Evolutionary conservation across 345 rosid species (phyloP).

Genomic region (Citrus medica): DNA sequence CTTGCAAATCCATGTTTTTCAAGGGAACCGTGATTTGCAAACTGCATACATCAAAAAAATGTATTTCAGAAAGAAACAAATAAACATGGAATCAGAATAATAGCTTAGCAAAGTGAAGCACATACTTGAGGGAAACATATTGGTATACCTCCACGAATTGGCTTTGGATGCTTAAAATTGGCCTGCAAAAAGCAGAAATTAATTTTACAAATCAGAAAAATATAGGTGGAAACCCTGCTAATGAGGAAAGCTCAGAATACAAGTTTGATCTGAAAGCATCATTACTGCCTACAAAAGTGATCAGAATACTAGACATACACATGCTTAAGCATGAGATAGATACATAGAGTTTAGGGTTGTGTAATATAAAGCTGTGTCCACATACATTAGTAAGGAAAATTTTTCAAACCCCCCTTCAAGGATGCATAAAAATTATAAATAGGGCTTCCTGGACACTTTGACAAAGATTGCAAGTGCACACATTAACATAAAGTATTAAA

Average conservation of each 20-base stretch:
- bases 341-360: neutral
- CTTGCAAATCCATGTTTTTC: conserved; percentile 87
- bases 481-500: too few species aligned
- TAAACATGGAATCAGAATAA: neutral
- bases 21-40: conserved; percentile 61
- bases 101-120: conserved; percentile 5
- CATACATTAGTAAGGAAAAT: neutral
- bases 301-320: neutral
- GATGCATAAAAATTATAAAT: neutral
- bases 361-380: neutral
- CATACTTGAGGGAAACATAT: conserved; percentile 91
- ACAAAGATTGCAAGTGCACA: too few species aligned
- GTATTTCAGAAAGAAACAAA: conserved; percentile 17
- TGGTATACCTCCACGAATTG: conserved; percentile 93
- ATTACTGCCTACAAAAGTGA: neutral
- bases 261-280: neutral
- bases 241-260: neutral
- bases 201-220: neutral
- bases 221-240: neutral
- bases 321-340: neutral
- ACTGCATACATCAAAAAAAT: conserved; percentile 37
- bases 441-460: neutral
- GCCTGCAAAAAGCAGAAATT: conserved; percentile 44
- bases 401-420: neutral
- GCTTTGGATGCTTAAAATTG: conserved; percentile 56